These are phyloP conservation scores for Medicago truncatula DNA, from an alignment of 306 rosid genomes.

Conservation along the genomic window DNA sequence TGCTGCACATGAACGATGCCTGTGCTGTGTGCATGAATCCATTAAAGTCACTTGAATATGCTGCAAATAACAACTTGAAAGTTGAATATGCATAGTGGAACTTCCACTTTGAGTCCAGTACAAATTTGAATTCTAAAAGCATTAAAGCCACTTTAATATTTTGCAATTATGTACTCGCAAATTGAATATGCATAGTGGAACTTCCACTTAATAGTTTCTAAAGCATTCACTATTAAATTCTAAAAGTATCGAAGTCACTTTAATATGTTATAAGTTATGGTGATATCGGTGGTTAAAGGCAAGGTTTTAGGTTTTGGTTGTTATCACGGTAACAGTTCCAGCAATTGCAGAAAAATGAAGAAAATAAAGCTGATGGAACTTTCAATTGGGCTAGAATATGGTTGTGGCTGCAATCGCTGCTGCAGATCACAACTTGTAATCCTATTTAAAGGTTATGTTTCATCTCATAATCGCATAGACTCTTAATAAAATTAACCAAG, in stretches of 20 bases:
- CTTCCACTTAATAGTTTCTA: constrained; percentile 8
- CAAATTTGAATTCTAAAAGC: constrained; percentile 18
- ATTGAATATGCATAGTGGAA: constrained; percentile 26
- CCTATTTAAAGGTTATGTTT: constrained; percentile 35
- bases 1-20: constrained; percentile 10
- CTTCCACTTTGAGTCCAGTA: constrained; percentile 11
- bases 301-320: constrained; percentile 43
- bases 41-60: not conserved
- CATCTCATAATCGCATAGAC: constrained; percentile 23
- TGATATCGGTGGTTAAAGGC: constrained; percentile 35
- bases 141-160: constrained; percentile 20
- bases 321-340: constrained; percentile 36
- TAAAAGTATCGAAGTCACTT: too few species aligned
- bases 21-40: not conserved
- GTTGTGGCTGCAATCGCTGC: constrained; percentile 41
- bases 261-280: constrained; percentile 1
- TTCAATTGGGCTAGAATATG: constrained; percentile 38
- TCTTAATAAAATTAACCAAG: constrained; percentile 21
- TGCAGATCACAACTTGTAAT: constrained; percentile 21
- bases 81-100: constrained; percentile 25
- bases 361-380: constrained; percentile 26
- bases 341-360: constrained; percentile 24
- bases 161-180: constrained; percentile 9
- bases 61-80: constrained; percentile 1
- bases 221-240: constrained; percentile 22